Percentiles rank a stretch among this genome's conserved stretches.
phyloP scores from a whole-genome alignment of 2,329 filamentous ascomycete genomes.

The Fusarium oxysporum region DNA sequence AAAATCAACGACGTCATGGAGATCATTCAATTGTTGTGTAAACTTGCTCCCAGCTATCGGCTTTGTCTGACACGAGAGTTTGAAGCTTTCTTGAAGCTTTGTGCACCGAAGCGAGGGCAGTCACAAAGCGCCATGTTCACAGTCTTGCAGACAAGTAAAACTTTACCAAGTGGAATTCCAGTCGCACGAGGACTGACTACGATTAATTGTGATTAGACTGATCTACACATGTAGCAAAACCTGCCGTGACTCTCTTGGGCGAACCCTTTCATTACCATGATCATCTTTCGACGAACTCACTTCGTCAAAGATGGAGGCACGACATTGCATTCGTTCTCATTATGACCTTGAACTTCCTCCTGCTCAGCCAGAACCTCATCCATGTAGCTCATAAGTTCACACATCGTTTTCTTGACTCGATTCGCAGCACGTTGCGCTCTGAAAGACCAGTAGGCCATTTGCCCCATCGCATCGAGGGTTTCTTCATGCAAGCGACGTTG shows the following conservation, averaged over 20 bases:
- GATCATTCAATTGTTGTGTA: not conserved
- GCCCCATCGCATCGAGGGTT: not conserved
- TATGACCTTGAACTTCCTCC: not conserved
- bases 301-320: not conserved
- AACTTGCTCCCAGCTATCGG: not conserved
- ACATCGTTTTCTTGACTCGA: not conserved
- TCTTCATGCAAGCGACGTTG: not conserved
- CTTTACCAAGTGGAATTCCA: not conserved
- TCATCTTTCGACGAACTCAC: not conserved
- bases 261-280: not conserved
- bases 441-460: not conserved
- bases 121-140: no score
- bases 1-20: fast-evolving
- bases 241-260: not conserved
- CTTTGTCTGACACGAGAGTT: no score
- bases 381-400: not conserved
- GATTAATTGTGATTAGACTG: not conserved
- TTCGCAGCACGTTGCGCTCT: not conserved
- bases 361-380: not conserved
- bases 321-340: not conserved
- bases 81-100: not conserved
- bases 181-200: not conserved
- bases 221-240: not conserved
- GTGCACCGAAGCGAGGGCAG: not conserved
- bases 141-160: not conserved